Percentiles rank a stretch among this genome's conserved stretches.
These are phyloP conservation scores for Anthracocystis panici-leucophaei DNA, from an alignment of 1,284 basidiomycete species.

Conservation along the genomic window DNA sequence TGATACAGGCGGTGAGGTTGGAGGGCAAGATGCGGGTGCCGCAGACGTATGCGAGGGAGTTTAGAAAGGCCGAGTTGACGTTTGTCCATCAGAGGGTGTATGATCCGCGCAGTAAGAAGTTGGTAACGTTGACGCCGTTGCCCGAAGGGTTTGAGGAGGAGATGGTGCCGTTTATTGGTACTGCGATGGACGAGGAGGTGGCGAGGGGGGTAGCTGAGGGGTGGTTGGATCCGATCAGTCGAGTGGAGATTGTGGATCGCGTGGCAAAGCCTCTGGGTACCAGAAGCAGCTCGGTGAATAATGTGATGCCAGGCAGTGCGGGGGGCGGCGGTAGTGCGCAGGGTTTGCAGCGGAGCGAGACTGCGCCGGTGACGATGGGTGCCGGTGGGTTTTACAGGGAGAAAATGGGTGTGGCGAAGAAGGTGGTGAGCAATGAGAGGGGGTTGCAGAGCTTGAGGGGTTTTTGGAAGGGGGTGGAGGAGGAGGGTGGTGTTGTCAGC, in stretches of 20 bases:
- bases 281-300: conserved; percentile 26
- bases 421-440: conserved; percentile 33
- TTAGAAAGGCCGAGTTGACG: conserved; percentile 83
- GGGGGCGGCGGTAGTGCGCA: neutral
- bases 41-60: conserved; percentile 75
- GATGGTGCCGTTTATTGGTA: conserved; percentile 62
- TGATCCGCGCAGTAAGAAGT: conserved; percentile 74
- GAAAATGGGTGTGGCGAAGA: conserved; percentile 20
- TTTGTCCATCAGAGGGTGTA: conserved; percentile 95
- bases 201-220: conserved; percentile 79
- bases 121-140: conserved; percentile 61
- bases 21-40: conserved; percentile 90
- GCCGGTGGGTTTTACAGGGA: conserved; percentile 24
- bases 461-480: conserved; percentile 22
- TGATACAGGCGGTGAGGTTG: conserved; percentile 80
- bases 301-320: conserved; percentile 4
- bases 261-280: conserved; percentile 17
- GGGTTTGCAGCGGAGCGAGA: conserved; percentile 25
- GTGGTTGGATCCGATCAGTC: conserved; percentile 81
- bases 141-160: conserved; percentile 52
- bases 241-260: conserved; percentile 74
- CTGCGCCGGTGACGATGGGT: conserved; percentile 12
- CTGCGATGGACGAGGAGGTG: conserved; percentile 56
- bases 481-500: neutral
- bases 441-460: conserved; percentile 47